Base-by-base conservation (phyloP, 1,284 basidiomycete genomes). In the Polyporus tsugae region DNA sequence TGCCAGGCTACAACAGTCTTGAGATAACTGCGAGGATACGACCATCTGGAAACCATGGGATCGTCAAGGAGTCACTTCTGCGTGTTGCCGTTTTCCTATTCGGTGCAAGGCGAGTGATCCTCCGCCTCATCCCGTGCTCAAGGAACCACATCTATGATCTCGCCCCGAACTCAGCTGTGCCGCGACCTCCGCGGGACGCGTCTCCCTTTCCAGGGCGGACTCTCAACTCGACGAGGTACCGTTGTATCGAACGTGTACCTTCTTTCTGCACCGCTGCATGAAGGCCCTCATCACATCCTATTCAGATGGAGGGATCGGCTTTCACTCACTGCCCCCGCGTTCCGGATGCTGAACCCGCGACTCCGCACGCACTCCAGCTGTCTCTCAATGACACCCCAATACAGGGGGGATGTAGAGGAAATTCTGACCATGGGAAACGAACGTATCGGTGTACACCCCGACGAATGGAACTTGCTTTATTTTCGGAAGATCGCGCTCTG, bases 11-110 rank as follows among this genome's bases (percentile, higher is more conserved):
- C 60, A 57, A 53, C 11, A 29, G 35, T 58, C 33, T 35, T 3
- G 29, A 55, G 53, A 58, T 38, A 38, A n/a, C 19, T n/a, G 55
- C 55, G 35, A 38, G 33, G 35, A 19, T 19, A 36, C 33, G 7
- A 22, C 55, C 35, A 58, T 22, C 55, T 36, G 55, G 55, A 58
- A 58, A 58, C 55, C 55, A 58, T 58, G 55, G 55, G 35, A 58
- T 58, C 55, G 55, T 38, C 33, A 35, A 58, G n/a, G 46, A 52
- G 22, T 52, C 46, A 52, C 22, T 52, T 25, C 46, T 25, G 22
- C 44, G n/a, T 25, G 53, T 55, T 55, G 15, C 53, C 53, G 33
- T 35, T 55, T n/a, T n/a, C 33, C 29, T 17, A n/a, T 33, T 35
- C 36, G 29, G 36, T 9, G 33, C 29, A 36, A 15, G 29, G 33